A percentile compares a stretch with the other conserved stretches of the same genome.
Evolutionary conservation across 2,329 filamentous ascomycete genomes (phyloP).

Genomic region (Anthostomella pinea): DNA sequence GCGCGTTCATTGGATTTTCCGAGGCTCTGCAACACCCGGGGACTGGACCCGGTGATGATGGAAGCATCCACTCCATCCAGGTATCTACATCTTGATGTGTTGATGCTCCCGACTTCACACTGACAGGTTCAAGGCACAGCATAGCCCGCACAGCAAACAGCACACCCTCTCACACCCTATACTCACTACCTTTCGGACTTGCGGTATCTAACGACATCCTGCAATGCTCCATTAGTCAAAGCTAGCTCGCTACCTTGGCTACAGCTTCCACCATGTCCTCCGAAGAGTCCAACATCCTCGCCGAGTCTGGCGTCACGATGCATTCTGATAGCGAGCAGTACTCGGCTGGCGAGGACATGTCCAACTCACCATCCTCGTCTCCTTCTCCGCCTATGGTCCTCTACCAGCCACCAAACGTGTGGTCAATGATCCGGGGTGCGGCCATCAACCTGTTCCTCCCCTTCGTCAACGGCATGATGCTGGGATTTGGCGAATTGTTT

Average conservation of each 20-base stretch:
- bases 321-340: constrained; percentile 83
- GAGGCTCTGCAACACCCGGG: too few species aligned
- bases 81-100: too few species aligned
- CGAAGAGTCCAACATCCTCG: constrained; percentile 53
- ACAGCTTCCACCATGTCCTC: constrained; percentile 50
- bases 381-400: constrained; percentile 71
- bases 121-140: too few species aligned
- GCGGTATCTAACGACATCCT: too few species aligned
- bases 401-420: constrained; percentile 85
- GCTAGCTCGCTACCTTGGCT: neutral
- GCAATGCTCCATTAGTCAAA: too few species aligned
- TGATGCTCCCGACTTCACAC: too few species aligned
- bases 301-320: constrained; percentile 73
- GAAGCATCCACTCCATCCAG: too few species aligned
- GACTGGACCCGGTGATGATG: too few species aligned
- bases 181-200: too few species aligned
- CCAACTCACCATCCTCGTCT: constrained; percentile 59
- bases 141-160: too few species aligned
- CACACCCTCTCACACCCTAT: too few species aligned
- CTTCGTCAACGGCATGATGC: constrained; percentile 97
- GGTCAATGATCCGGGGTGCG: constrained; percentile 80
- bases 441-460: constrained; percentile 95
- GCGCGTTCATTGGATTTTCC: too few species aligned
- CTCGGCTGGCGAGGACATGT: constrained; percentile 61
- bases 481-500: constrained; percentile 95